phyloP scores from a whole-genome alignment of 768 basidiomycete genomes.

The Phaeolepiota aurea region DNA sequence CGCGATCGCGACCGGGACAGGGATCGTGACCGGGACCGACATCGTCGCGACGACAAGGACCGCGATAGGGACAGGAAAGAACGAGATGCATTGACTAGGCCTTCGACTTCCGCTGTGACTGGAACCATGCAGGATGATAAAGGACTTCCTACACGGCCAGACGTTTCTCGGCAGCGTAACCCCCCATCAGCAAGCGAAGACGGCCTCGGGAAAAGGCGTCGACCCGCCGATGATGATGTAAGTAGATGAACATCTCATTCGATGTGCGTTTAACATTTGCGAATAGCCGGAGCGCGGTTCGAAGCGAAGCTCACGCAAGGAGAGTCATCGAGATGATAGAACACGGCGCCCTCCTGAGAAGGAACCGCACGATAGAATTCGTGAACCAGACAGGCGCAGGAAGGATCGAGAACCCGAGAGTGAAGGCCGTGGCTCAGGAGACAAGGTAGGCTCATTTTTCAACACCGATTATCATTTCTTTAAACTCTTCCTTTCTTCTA shows the following conservation, averaged over 20 bases:
- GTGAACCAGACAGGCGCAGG: conserved; percentile 62
- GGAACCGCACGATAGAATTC: conserved; percentile 55
- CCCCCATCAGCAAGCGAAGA: conserved; percentile 44
- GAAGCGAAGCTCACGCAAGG: conserved; percentile 79
- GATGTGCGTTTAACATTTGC: conserved; percentile 4
- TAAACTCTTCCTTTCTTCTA: conserved; percentile 14
- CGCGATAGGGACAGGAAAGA: conserved; percentile 57
- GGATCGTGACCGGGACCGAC: conserved; percentile 50
- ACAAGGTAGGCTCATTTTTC: conserved; percentile 43
- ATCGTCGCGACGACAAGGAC: conserved; percentile 8
- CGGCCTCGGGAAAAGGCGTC: conserved; percentile 62
- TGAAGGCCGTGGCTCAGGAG: conserved; percentile 39
- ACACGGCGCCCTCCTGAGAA: conserved; percentile 59
- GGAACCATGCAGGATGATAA: conserved; percentile 35
- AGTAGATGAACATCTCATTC: conserved; percentile 15
- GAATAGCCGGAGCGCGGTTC: conserved; percentile 60
- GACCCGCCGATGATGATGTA: conserved; percentile 69
- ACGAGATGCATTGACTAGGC: not conserved
- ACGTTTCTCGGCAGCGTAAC: conserved; percentile 46
- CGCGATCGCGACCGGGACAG: conserved; percentile 52
- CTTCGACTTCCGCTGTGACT: not conserved
- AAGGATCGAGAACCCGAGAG: conserved; percentile 58
- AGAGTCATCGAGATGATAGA: conserved; percentile 69
- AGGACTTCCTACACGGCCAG: conserved; percentile 49
- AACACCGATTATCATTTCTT: conserved; percentile 1